Conservation (phyloP, 441 rosid genomes). For the Hura crepitans region DNA sequence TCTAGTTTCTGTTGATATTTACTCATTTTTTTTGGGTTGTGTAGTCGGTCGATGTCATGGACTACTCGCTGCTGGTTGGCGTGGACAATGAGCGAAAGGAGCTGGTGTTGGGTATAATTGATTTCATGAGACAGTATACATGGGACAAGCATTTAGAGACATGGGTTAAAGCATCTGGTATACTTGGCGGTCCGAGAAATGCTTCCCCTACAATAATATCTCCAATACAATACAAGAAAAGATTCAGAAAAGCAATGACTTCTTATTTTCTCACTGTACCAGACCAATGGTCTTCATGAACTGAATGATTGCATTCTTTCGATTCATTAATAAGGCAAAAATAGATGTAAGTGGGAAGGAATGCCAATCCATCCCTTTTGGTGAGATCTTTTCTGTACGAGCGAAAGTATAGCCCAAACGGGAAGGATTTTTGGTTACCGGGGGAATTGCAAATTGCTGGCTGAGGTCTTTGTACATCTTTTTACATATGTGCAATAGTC, state of each 20-base stretch:
- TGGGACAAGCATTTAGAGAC: slow-evolving; percentile 99
- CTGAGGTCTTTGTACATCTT: slow-evolving; percentile 22
- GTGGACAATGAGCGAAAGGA: slow-evolving; percentile 78
- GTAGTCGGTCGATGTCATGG: slow-evolving; percentile 86
- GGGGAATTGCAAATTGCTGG: slow-evolving; percentile 22
- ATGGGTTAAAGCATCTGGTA: slow-evolving; percentile 88
- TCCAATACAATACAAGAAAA: slow-evolving; percentile 83
- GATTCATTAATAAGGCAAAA: slow-evolving; percentile 24
- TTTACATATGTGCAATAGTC: slow-evolving; percentile 27
- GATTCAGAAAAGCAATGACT: slow-evolving; percentile 94
- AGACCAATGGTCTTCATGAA: slow-evolving; percentile 74
- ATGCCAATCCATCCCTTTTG: slow-evolving; percentile 16
- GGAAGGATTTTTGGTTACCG: neutral
- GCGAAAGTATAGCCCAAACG: slow-evolving; percentile 20
- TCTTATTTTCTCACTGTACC: slow-evolving; percentile 87
- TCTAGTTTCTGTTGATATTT: neutral
- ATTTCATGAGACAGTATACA: slow-evolving; percentile 96
- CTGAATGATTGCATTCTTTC: slow-evolving; percentile 30
- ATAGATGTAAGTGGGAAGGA: slow-evolving; percentile 22
- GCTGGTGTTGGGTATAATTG: slow-evolving; percentile 88
- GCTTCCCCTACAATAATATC: slow-evolving; percentile 79
- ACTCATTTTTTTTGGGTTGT: neutral
- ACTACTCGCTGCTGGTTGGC: slow-evolving; percentile 90
- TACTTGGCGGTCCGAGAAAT: slow-evolving; percentile 76
- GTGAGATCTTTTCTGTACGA: slow-evolving; percentile 15